phyloP scores from a whole-genome alignment of 2,329 filamentous ascomycete species.

The Gyromitra esculenta region DNA sequence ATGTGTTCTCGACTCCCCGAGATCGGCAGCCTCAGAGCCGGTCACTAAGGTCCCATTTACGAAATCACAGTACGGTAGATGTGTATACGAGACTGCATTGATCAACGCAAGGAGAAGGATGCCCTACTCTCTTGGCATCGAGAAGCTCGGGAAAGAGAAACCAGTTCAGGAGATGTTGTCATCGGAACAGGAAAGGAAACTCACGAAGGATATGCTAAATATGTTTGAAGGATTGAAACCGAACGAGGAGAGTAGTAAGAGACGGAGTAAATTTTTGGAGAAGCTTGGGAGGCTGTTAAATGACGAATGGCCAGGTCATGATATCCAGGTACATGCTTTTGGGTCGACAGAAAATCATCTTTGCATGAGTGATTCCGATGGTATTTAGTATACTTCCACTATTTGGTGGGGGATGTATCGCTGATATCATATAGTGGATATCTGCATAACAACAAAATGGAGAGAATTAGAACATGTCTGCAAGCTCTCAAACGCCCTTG shows the following conservation, averaged over 20 bases:
- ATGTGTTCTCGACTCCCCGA: slow-evolving; percentile 79
- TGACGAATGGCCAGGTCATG: slow-evolving; percentile 86
- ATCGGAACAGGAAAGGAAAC: slow-evolving; percentile 75
- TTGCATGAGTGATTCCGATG: slow-evolving; percentile 94
- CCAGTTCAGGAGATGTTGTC: slow-evolving; percentile 75
- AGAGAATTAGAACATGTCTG: slow-evolving; percentile 90
- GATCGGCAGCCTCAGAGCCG: slow-evolving; percentile 89
- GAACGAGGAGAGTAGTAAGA: slow-evolving; percentile 78
- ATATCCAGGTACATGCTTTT: slow-evolving; percentile 92
- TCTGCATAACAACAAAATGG: slow-evolving; percentile 93
- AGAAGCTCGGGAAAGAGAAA: slow-evolving; percentile 77
- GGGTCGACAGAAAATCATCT: slow-evolving; percentile 97
- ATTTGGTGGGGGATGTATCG: slow-evolving; percentile 16
- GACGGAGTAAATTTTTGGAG: slow-evolving; percentile 77
- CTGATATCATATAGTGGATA: slow-evolving; percentile 74
- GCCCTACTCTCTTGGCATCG: slow-evolving; percentile 87
- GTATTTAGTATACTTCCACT: slow-evolving; percentile 65
- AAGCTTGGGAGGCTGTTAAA: slow-evolving; percentile 91
- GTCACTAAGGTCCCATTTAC: slow-evolving; percentile 65
- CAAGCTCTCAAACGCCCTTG: slow-evolving; percentile 84
- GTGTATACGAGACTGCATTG: slow-evolving; percentile 88
- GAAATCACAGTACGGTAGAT: slow-evolving; percentile 74
- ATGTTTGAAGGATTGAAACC: slow-evolving; percentile 87
- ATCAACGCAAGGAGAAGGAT: slow-evolving; percentile 85
- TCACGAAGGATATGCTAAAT: slow-evolving; percentile 84